Base-by-base conservation (phyloP, 768 basidiomycete genomes). In the Neoboletus brunneissimus region DNA sequence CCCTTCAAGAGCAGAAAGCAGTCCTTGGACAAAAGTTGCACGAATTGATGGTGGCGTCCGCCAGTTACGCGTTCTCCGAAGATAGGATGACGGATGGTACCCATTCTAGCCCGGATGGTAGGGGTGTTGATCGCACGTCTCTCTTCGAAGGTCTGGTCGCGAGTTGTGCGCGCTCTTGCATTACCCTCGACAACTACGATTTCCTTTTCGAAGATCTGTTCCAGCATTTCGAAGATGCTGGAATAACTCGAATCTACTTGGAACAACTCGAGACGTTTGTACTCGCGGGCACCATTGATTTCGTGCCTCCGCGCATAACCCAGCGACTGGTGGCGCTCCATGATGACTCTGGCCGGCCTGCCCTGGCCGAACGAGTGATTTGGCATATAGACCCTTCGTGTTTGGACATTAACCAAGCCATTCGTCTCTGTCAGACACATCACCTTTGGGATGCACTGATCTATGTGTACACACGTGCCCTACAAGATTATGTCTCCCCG, bases 341-440 rank as follows among this genome's bases (percentile, higher is more conserved):
- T 64, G 89, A 88, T 45, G 82, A 85, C 32, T 79, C 84, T 43
- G 78, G 77, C 13, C 82, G 86, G 35, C 84, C 87, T 9, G 89
- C 91, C 48, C 77, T 85, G 4, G 91, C 89, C 1, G 95, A 99
- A 70, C 83, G 84, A 31, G 77, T 98, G 54, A 96, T 99, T 53
- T 98, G 94, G 94, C 92, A 96, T 67, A 92, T 98, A 61, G 91
- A 97, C 63, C 94, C 96, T 1, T 75, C 82, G 2, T 91, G 87
- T 63, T 75, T 99, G 56, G 97, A 99, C 67, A 86, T 98, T 73
- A 91, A 98, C 66, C 96, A 98, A 73, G 88, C 89, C 5, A 89
- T 98, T 61, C 79, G 72, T 25, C 79, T 99, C 5, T 99, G 97
- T 66, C 88, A 93, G 70, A 79, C 73, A 55, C 82, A 94, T 66